These are phyloP conservation scores for Cordyceps farinosa DNA, from an alignment of 2,329 filamentous ascomycete species.

Conservation along the genomic window DNA sequence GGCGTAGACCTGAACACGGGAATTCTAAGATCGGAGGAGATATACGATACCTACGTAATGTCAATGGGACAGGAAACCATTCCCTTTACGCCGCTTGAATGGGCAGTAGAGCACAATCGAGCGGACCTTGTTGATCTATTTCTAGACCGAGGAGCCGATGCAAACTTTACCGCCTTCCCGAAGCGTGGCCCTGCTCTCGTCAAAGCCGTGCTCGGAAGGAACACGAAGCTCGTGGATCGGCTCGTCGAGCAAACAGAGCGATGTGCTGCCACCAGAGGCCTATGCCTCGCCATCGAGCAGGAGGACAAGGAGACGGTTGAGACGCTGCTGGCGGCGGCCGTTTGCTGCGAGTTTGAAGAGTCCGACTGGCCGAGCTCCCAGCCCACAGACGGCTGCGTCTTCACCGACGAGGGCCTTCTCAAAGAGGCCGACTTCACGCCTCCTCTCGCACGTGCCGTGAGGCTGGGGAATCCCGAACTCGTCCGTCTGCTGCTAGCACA, in stretches of 20 bases:
- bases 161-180: background rate
- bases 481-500: conserved; percentile 7
- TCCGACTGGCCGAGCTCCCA: background rate
- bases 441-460: conserved; percentile 7
- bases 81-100: conserved; percentile 2
- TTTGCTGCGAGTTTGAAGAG: conserved; percentile 4
- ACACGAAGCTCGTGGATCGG: background rate
- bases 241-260: background rate
- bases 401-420: no score
- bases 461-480: background rate
- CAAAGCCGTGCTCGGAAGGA: conserved; percentile 1
- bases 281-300: conserved; percentile 4
- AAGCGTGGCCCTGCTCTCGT: conserved; percentile 4
- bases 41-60: conserved; percentile 4
- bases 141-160: conserved; percentile 3
- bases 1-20: background rate
- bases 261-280: background rate
- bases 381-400: no score
- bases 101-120: conserved; percentile 6
- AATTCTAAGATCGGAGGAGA: background rate
- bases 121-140: conserved; percentile 6
- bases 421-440: background rate
- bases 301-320: background rate
- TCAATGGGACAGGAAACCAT: background rate
- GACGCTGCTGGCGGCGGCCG: background rate